Evolutionary conservation across 2,329 filamentous ascomycete species (phyloP), one percentile per base, ranked within the genome.

Genomic region (Fusarium cicatricum): DNA sequence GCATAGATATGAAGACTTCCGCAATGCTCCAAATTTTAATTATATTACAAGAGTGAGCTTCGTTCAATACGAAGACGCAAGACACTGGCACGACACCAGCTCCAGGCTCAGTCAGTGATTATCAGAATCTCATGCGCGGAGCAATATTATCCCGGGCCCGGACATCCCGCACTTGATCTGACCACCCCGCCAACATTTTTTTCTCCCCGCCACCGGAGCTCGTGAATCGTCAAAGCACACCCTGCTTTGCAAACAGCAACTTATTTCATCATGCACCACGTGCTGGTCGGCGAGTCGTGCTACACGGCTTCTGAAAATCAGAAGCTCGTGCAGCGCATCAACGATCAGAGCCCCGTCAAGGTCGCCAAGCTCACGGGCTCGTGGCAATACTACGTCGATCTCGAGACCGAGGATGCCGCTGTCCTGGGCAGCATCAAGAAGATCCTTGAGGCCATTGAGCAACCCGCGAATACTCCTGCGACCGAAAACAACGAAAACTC

Each of bases 311-410:
- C 75, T 55, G 74, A 77, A 68, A 69, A 78, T 55, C 74, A 78
- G 60, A 77, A 79, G 71, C 74, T 82, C 57, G 74, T 72, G 65
- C 70, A 72, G 60, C 75, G 77, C 55, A 77, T 80, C 69, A 79
- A 80, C 70, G 67, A 68, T 58, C 75, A 77, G 66, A 72, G 74
- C 52, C 63, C 75, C 56, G 73, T 73, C 62, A 78, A 79, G 68
- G 79, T 85, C 56, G 74, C 76, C 55, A 73, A 73, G 47, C 76
- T 87, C 60, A 72, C 76, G 15, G 83, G 84, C 50, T 77, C 78
- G 50, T 87, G 84, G 82, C 73, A 85, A 52, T 90, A 91, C 78
- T 91, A 90, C 69, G 80, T 90, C 53, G 82, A 88, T 70, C 78
- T 88, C 58, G 79, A 80, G 58, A 77, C 69, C 26, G 72, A 76